Evolutionary conservation across 1,284 basidiomycete species (phyloP).

Genomic region (Apiotrichum sp.): DNA sequence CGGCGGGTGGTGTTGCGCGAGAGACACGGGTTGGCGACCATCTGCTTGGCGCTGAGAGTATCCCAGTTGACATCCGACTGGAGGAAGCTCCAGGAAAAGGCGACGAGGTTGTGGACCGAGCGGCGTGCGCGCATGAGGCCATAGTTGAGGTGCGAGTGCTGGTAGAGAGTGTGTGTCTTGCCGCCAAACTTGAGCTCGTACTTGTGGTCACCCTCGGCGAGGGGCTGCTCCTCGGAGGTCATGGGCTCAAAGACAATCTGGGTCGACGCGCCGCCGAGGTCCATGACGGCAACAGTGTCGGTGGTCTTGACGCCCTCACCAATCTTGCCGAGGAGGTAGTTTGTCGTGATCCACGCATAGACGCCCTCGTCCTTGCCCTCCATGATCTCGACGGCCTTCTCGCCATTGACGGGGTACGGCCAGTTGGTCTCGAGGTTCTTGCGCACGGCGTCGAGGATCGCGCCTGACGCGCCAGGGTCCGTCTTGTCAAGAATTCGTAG

Average conservation of each 20-base stretch:
- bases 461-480: constrained; percentile 53
- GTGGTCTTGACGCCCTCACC: constrained; percentile 53
- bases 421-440: constrained; percentile 59
- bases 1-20: constrained; percentile 59
- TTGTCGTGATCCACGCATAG: constrained; percentile 97
- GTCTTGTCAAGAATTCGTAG: constrained; percentile 58
- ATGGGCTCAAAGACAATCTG: constrained; percentile 95
- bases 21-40: constrained; percentile 74
- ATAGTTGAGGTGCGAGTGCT: constrained; percentile 94
- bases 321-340: constrained; percentile 78
- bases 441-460: constrained; percentile 74
- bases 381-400: constrained; percentile 75
- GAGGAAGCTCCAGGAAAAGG: constrained; percentile 66
- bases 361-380: constrained; percentile 95
- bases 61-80: constrained; percentile 48
- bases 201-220: constrained; percentile 88
- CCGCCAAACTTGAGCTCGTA: constrained; percentile 77
- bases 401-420: constrained; percentile 63
- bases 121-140: constrained; percentile 85
- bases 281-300: constrained; percentile 82
- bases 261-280: constrained; percentile 93
- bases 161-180: constrained; percentile 68
- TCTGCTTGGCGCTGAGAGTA: constrained; percentile 37
- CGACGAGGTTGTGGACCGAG: constrained; percentile 81
- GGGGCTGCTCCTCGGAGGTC: constrained; percentile 45